Evolutionary conservation across 78 protist species (phyloP), one percentile per base, ranked within the genome.

Genomic region (Tieghemostelium lacteum): DNA sequence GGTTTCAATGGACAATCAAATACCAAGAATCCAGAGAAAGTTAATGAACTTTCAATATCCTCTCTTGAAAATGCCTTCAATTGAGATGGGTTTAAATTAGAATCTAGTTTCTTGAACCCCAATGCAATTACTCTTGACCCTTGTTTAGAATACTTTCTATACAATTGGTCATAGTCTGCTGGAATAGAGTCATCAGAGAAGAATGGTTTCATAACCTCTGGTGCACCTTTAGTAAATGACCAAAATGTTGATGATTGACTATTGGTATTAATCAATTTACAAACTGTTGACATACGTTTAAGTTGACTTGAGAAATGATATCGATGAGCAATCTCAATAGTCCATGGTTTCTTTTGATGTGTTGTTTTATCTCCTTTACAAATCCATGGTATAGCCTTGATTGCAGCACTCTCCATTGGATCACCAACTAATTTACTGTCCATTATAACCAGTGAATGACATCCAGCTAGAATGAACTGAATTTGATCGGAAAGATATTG

Each of bases 391-490:
- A 92, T 34, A 0, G 96, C 75, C 29, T 85, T 72, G 24, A 99
- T n/a, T n/a, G 97, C 95, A 1, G 98, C 99, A 22, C 28, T 49
- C 80, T 99, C 99, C 96, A 97, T 67, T 45, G 99, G 98, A 73
- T 99, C 99, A 45, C 99, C 99, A 28, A 93, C 86, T 28, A 94
- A 45, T 40, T 92, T 58, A n/a, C 39, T 58, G 31, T 63, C 83
- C 26, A 62, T 71, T 10, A 34, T 6, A 24, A 63, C 92, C 57
- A 98, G 93, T 31, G 97, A 73, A 73, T 98, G 98, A 63, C 99
- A 98, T 3, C 97, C 98, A 2, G 95, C 95, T 19, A 97, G 40
- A 12, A 96, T 73, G 14, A 22, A 24, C 45, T 66, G 58, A 19
- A 86, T 29, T 16, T 8, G 10, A 24, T 40, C 74, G 2, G 10